phyloP scores from a whole-genome alignment of 805 yeast species.

The Naumovozyma baii region DNA sequence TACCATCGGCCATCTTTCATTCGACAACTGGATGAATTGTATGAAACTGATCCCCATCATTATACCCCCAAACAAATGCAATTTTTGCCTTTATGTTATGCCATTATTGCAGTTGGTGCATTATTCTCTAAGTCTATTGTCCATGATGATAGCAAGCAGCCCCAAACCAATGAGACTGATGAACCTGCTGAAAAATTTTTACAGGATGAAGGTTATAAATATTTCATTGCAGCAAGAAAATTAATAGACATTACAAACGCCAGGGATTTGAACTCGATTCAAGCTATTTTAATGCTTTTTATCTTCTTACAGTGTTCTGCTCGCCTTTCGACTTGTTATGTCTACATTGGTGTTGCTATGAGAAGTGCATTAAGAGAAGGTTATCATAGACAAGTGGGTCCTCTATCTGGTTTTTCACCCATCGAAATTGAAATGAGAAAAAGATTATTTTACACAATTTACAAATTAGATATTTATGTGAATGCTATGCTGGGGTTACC shows the following conservation, averaged over 20 bases:
- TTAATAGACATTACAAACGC: conserved; percentile 81
- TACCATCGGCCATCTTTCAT: conserved; percentile 79
- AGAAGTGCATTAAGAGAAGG: conserved; percentile 83
- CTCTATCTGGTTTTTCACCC: conserved; percentile 37
- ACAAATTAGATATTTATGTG: conserved; percentile 84
- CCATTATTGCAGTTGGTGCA: conserved; percentile 81
- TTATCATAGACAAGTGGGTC: conserved; percentile 62
- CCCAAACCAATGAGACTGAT: not conserved
- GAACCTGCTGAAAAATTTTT: conserved; percentile 24
- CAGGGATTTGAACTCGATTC: conserved; percentile 72
- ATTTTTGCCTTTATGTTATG: conserved; percentile 72
- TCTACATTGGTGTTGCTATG: conserved; percentile 82
- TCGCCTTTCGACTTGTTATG: conserved; percentile 77
- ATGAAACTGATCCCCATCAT: conserved; percentile 66
- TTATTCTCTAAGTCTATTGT: conserved; percentile 41
- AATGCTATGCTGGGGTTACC: conserved; percentile 87
- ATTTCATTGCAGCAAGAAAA: conserved; percentile 77
- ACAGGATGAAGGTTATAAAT: conserved; percentile 64
- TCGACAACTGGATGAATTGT: conserved; percentile 63
- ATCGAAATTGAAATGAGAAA: conserved; percentile 80
- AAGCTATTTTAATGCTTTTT: conserved; percentile 78
- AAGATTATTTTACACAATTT: conserved; percentile 78
- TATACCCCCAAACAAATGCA: conserved; percentile 71
- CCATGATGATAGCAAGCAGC: not conserved
- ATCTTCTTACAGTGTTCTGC: conserved; percentile 81